Base-by-base conservation (phyloP, 805 yeast genomes). In the Kluyveromyces wickerhamii region DNA sequence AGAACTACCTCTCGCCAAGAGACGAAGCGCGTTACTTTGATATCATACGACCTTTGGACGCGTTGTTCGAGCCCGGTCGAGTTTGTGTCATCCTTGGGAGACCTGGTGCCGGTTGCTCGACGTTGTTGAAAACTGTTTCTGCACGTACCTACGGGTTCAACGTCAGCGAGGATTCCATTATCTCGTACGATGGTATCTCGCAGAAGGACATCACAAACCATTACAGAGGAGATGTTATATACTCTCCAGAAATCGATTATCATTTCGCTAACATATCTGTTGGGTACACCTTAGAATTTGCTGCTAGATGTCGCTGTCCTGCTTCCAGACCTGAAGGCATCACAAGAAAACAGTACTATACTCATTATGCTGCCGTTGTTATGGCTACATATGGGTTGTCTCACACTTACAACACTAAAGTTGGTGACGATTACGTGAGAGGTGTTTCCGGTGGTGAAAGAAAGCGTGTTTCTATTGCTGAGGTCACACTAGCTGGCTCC, bases 371-470 rank as follows among this genome's bases (percentile, higher is more conserved):
- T 6, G 70, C 67, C 13, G 74, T 73, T 7, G 60, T 58, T 36
- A 67, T 70, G 74, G 75, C 73, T 13, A 68, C 73, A 26, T 71
- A 67, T 44, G 73, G 73, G 35, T 44, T 62, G 27, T 45, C 54
- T 7, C 84, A 79, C 49, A 76, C 82, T 10, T 65, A 68, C 44
- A 63, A 76, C 51, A 78, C 85, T 19, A 66, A 73, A 37, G 84
- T 78, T 31, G 85, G 86, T 51, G 69, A 72, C 45, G 81, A 77
- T 42, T 66, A 69, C 31, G 72, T 77, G 20, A 67, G 83, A 53
- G 86, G 86, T 58, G 75, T 79, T 29, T 77, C 83, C 19, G 86
- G 85, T 54, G 86, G 85, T 62, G 82, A 78, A 58, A 63, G 85
- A 47, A 78, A 78, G 57, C 72, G 85, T 63, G 84, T 77, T 14